A percentile compares a stretch with the other conserved stretches of the same genome.
Conservation (phyloP, 495 filamentous ascomycete genomes). For the Xylaria palmicola region DNA sequence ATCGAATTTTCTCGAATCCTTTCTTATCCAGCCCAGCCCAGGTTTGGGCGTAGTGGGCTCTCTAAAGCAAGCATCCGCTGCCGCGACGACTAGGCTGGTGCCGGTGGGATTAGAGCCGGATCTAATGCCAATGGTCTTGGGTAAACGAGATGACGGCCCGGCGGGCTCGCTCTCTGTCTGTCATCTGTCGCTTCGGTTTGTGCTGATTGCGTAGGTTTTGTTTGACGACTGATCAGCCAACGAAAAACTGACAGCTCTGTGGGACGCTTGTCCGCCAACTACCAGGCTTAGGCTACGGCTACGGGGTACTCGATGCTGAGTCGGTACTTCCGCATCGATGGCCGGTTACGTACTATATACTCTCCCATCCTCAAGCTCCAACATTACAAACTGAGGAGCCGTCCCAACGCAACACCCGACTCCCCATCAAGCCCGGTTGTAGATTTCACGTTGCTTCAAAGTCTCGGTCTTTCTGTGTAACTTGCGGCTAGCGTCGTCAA, state of each 20-base stretch:
- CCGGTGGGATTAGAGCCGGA: slow-evolving; percentile 6
- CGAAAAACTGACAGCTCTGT: slow-evolving; percentile 2
- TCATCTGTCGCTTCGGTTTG: background rate
- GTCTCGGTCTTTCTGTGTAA: too few species aligned
- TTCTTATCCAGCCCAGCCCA: slow-evolving; percentile 13
- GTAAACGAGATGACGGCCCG: slow-evolving; percentile 11
- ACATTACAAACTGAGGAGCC: slow-evolving; percentile 4
- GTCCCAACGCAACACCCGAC: slow-evolving; percentile 4
- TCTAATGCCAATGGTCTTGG: slow-evolving; percentile 6
- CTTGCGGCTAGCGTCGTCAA: too few species aligned
- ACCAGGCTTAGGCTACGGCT: background rate
- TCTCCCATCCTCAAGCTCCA: too few species aligned
- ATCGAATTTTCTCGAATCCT: slow-evolving; percentile 37
- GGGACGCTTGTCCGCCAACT: background rate
- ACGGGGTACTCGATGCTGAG: too few species aligned
- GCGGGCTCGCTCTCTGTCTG: background rate
- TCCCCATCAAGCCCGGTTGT: too few species aligned
- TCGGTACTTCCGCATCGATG: too few species aligned
- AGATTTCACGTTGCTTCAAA: too few species aligned
- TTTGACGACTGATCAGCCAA: background rate
- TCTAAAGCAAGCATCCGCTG: slow-evolving; percentile 12
- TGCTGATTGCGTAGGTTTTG: background rate
- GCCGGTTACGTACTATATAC: too few species aligned
- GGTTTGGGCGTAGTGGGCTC: slow-evolving; percentile 3
- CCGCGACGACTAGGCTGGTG: slow-evolving; percentile 14